Percentiles rank a stretch among this genome's conserved stretches.
These are phyloP conservation scores for Polytrichum commune DNA, from an alignment of 225 moss, liverwort and hornwort species.

Conservation along the genomic window DNA sequence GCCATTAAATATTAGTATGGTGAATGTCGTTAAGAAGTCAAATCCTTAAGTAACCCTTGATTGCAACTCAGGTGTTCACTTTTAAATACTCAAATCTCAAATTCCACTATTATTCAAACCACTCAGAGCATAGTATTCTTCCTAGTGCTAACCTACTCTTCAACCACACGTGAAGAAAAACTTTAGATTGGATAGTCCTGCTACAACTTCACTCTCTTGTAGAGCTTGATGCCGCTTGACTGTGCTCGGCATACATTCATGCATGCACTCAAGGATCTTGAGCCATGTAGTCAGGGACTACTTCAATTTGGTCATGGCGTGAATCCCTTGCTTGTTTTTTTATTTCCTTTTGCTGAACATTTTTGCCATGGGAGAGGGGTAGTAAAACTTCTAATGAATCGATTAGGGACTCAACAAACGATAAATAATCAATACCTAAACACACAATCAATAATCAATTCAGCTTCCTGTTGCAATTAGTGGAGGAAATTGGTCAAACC, in stretches of 20 bases:
- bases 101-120: neutral
- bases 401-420: neutral
- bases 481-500: constrained; percentile 13
- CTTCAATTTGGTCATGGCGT: neutral
- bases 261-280: neutral
- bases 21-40: neutral
- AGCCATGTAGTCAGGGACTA: neutral
- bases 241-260: no score
- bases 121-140: neutral
- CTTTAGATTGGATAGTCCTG: no score
- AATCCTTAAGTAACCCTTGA: neutral
- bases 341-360: neutral
- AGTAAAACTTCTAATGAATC: neutral
- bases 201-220: neutral
- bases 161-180: no score
- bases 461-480: neutral
- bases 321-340: neutral
- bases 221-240: no score
- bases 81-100: neutral
- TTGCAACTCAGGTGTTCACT: neutral
- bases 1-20: neutral
- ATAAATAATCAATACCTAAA: neutral
- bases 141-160: no score
- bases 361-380: no score
- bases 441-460: constrained; percentile 2